These are phyloP conservation scores for California macrophylla DNA, from an alignment of 441 rosid genomes.

Conservation along the genomic window DNA sequence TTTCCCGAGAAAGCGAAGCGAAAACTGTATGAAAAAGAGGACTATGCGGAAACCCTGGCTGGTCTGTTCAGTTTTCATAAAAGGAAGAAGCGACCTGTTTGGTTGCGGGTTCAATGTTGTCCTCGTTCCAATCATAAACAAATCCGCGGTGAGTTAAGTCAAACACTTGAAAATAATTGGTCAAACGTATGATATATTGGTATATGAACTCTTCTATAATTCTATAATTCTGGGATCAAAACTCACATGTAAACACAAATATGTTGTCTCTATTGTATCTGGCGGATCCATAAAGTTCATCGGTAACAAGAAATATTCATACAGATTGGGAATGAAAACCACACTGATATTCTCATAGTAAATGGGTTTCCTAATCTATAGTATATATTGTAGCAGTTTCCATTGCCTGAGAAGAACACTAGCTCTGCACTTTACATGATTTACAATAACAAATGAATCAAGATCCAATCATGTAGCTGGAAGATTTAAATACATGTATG, in stretches of 20 bases:
- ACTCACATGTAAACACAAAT: no score
- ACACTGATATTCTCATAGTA: no score
- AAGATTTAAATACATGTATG: neutral
- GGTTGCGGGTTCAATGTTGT: neutral
- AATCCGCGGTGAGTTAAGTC: no score
- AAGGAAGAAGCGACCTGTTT: neutral
- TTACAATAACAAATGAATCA: conserved; percentile 15
- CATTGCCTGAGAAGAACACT: neutral
- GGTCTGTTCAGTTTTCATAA: neutral
- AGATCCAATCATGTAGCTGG: conserved; percentile 11
- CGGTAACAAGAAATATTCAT: neutral
- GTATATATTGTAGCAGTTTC: neutral
- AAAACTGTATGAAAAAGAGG: neutral
- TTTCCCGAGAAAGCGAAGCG: conserved; percentile 6
- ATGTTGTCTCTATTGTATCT: no score
- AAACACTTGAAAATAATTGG: no score
- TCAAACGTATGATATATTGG: no score
- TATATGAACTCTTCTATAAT: no score
- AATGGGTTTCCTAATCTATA: no score
- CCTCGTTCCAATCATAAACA: neutral
- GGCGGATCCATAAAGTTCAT: no score
- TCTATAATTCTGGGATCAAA: no score
- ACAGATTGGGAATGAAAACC: neutral
- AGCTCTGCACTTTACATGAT: conserved; percentile 4
- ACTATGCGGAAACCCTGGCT: neutral